A percentile compares a stretch with the other conserved stretches of the same genome.
phyloP scores from a whole-genome alignment of 148 eudicot genomes.

The Polygonum aviculare region DNA sequence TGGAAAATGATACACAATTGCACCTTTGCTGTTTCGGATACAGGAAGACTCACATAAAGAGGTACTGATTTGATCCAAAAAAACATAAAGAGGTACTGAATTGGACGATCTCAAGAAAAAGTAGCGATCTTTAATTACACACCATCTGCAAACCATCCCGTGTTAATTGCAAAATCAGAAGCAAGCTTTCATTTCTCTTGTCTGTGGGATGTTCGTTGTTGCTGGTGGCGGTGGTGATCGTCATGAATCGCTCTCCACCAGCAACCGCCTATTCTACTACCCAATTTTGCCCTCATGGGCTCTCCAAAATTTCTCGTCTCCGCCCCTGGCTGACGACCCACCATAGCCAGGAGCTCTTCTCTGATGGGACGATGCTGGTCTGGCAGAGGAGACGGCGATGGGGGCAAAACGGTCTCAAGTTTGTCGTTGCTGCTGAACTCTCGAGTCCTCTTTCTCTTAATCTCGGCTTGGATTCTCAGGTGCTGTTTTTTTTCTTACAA shows the following conservation, averaged over 20 bases:
- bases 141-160: not conserved
- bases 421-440: slow-evolving; percentile 49
- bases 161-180: not conserved
- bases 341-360: slow-evolving; percentile 20
- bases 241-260: slow-evolving; percentile 26
- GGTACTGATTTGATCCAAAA: not conserved
- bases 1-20: not conserved
- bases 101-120: not conserved
- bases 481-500: slow-evolving; percentile 3
- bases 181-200: not conserved
- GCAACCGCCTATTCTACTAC: slow-evolving; percentile 10
- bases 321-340: slow-evolving; percentile 6
- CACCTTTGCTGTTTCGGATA: not conserved
- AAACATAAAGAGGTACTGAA: not conserved
- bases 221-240: slow-evolving; percentile 23
- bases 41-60: not conserved
- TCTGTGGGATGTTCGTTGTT: slow-evolving; percentile 22
- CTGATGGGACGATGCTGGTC: slow-evolving; percentile 21
- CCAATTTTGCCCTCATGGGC: slow-evolving; percentile 20
- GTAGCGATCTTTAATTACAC: not conserved
- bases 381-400: slow-evolving; percentile 26
- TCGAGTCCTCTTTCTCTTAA: slow-evolving; percentile 34
- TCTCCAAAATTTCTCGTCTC: slow-evolving; percentile 20
- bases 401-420: slow-evolving; percentile 30
- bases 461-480: slow-evolving; percentile 72